Base-by-base conservation (phyloP, 1,284 basidiomycete genomes). In the Cutaneotrichosporon spelunceum region DNA sequence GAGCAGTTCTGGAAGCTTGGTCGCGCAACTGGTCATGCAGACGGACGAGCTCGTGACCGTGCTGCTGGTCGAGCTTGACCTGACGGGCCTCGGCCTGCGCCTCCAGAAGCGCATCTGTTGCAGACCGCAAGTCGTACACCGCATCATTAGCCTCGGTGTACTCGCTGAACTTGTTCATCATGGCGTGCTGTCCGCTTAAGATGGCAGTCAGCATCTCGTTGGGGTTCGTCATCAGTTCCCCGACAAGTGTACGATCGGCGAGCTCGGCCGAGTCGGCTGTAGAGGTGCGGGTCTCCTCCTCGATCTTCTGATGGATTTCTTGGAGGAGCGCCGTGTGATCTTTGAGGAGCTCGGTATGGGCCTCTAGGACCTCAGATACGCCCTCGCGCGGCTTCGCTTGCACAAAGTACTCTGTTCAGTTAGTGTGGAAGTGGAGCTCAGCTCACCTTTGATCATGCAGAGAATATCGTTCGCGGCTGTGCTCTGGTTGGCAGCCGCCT, bases 31-130 rank as follows among this genome's bases (percentile, higher is more conserved):
- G 24, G 27, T 62, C 30, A 23, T 56, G 56, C n/a, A 62, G 21
- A 7, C 47, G 33, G 21, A 27, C 47, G 11, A 62, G 33, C 24
- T 54, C 47, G 24, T 60, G 49, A 1, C 47, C 54, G 27, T 34
- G 39, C 30, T 49, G 19, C 33, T 47, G 49, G 29, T 60, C 62
- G 36, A 56, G 44, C 45, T 52, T 53, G 55, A 50, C 33, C 7
- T 42, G 59, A 19, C 57, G 60, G 13, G 30, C 33, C 30, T 65
- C 60, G 2, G 49, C 45, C 42, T 57, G 59, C 5, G 60, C 54
- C n/a, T 57, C 60, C 14, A 66, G 59, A 2, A 66, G 52, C 29
- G 62, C 59, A 21, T 59, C 59, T 24, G 63, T 65, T 5, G 59
- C 63, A 4, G 57, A 55, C 0, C 60, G 59, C 29, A 65, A 48